Conservation (phyloP, 2,329 filamentous ascomycete genomes). For the Lasiodiplodia theobromae region DNA sequence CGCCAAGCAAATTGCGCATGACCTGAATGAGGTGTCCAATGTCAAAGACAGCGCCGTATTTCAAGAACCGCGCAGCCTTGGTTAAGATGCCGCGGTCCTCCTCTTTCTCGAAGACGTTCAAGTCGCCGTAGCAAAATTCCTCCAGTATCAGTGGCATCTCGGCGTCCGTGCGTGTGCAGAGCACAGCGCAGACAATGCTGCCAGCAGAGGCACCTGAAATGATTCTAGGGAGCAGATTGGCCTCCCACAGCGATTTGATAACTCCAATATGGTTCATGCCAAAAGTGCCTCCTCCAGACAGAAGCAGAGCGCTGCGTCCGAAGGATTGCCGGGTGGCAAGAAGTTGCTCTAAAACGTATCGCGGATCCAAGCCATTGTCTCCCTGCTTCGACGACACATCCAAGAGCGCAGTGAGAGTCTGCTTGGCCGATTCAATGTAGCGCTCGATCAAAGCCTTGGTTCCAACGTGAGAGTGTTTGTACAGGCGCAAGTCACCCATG, state of each 20-base stretch:
- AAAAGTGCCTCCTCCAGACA: slow-evolving; percentile 88
- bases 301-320: slow-evolving; percentile 80
- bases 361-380: slow-evolving; percentile 62
- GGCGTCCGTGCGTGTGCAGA: slow-evolving; percentile 79
- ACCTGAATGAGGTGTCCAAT: slow-evolving; percentile 81
- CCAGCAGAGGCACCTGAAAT: slow-evolving; percentile 88
- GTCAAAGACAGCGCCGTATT: slow-evolving; percentile 84
- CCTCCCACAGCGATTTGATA: slow-evolving; percentile 79
- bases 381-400: slow-evolving; percentile 63
- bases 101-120: slow-evolving; percentile 77
- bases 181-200: slow-evolving; percentile 82
- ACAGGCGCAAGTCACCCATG: slow-evolving; percentile 83
- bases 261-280: slow-evolving; percentile 94
- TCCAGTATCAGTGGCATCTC: slow-evolving; percentile 75
- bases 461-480: slow-evolving; percentile 83
- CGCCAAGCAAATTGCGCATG: slow-evolving; percentile 80
- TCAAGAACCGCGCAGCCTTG: slow-evolving; percentile 76
- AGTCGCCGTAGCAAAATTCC: slow-evolving; percentile 78
- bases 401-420: slow-evolving; percentile 76
- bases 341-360: slow-evolving; percentile 70
- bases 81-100: slow-evolving; percentile 69
- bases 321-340: slow-evolving; percentile 79
- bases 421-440: slow-evolving; percentile 81
- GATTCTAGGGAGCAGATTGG: slow-evolving; percentile 78
- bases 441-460: slow-evolving; percentile 87